Conservation (phyloP, 176 grass and related monocot genomes). For the Aegilops umbellulata region DNA sequence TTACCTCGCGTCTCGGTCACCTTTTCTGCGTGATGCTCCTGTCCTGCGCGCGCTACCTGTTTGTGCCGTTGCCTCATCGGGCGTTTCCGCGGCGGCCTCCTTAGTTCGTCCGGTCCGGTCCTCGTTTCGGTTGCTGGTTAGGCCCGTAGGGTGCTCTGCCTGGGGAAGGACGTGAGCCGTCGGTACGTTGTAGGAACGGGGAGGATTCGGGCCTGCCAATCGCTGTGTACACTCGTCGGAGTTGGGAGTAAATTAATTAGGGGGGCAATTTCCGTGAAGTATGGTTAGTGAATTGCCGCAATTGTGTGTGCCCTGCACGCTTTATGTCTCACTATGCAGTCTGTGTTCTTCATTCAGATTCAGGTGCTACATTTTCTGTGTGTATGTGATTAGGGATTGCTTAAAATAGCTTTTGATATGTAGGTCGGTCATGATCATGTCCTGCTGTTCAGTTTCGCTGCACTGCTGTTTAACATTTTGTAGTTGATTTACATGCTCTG, state of each 20-base stretch:
- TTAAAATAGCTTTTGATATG: not conserved
- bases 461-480: not conserved
- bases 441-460: not conserved
- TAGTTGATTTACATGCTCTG: not conserved
- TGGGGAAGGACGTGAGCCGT: not conserved
- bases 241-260: not conserved
- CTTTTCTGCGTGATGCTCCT: not conserved
- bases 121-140: not conserved
- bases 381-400: not conserved
- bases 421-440: not conserved
- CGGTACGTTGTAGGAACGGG: not conserved
- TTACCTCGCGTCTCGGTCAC: not conserved
- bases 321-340: not conserved
- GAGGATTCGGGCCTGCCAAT: not conserved
- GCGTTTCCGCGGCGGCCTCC: not conserved
- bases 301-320: not conserved
- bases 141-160: not conserved
- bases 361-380: not conserved
- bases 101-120: not conserved
- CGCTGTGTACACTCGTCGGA: not conserved
- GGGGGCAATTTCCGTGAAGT: not conserved
- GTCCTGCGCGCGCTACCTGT: constrained; percentile 21
- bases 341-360: constrained; percentile 7
- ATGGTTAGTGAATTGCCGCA: not conserved
- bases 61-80: constrained; percentile 26